A percentile compares a stretch with the other conserved stretches of the same genome.
phyloP scores from a whole-genome alignment of 805 yeast species.

The Schizosaccharomyces lindneri region DNA sequence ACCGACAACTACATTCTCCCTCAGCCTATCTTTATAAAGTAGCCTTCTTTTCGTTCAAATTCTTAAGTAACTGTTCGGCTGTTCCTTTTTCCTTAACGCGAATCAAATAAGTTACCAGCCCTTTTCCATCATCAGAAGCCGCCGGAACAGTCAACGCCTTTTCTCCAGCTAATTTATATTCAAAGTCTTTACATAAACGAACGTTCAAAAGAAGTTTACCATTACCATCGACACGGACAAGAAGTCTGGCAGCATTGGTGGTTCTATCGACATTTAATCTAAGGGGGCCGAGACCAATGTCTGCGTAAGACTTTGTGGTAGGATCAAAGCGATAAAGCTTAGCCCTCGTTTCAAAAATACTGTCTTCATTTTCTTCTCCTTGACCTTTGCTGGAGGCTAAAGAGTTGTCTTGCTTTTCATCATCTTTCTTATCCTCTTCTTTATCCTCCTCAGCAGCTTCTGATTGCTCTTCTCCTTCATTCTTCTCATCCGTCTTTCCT shows the following conservation, averaged over 20 bases:
- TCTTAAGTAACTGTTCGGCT: not conserved
- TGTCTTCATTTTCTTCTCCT: slow-evolving; percentile 3
- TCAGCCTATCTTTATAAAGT: not conserved
- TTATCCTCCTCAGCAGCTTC: not conserved
- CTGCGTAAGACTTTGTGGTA: not conserved
- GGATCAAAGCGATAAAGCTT: not conserved
- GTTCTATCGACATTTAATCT: not conserved
- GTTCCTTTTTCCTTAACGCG: not conserved
- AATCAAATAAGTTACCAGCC: not conserved
- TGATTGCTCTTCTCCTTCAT: not conserved
- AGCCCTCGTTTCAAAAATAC: not conserved
- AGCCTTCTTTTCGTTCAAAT: not conserved
- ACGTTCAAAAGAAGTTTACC: not conserved
- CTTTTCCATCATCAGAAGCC: not conserved
- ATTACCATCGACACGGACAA: slow-evolving; percentile 1
- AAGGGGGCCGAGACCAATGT: slow-evolving; percentile 1
- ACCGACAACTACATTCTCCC: too few species aligned
- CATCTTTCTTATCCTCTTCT: not conserved
- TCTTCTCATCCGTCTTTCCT: not conserved
- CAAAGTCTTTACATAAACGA: not conserved
- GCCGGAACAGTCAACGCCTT: not conserved
- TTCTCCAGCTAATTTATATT: not conserved
- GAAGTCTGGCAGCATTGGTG: not conserved
- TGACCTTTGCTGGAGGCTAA: not conserved
- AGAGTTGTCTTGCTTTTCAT: not conserved